Evolutionary conservation across 306 rosid genomes (phyloP).

Genomic region (Dalbergia cochinchinensis): DNA sequence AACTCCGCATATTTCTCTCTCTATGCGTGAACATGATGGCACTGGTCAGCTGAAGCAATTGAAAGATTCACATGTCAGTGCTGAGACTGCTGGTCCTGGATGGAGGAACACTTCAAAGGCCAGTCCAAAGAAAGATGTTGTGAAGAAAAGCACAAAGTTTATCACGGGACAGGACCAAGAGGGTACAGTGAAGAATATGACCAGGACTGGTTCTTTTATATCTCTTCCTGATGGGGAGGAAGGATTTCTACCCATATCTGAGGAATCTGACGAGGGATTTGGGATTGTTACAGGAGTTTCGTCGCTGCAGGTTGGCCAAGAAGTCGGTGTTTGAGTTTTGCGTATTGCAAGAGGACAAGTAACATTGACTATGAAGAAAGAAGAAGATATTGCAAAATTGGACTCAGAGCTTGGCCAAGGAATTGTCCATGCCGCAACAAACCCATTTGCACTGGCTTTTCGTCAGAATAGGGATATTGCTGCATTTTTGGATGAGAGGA

Average conservation of each 20-base stretch:
- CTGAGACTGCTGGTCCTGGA: conserved; percentile 66
- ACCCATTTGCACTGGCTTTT: conserved; percentile 89
- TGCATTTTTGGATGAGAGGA: conserved; percentile 82
- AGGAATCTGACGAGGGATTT: conserved; percentile 81
- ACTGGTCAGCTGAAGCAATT: conserved; percentile 52
- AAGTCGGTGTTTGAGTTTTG: conserved; percentile 81
- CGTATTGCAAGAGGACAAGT: conserved; percentile 80
- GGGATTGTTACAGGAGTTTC: conserved; percentile 76
- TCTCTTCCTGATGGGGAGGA: conserved; percentile 98
- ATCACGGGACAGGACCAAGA: conserved; percentile 75
- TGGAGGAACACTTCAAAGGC: conserved; percentile 66
- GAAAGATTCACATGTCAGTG: conserved; percentile 58
- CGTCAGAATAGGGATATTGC: conserved; percentile 87
- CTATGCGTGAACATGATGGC: conserved; percentile 81
- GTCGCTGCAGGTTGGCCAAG: conserved; percentile 77
- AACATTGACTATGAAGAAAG: conserved; percentile 95
- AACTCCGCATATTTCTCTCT: conserved; percentile 83
- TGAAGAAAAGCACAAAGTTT: conserved; percentile 66
- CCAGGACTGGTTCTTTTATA: conserved; percentile 83
- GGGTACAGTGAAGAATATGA: conserved; percentile 86
- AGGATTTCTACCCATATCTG: conserved; percentile 85
- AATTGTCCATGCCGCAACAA: conserved; percentile 72
- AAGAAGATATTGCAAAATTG: conserved; percentile 60
- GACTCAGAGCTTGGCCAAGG: conserved; percentile 59
- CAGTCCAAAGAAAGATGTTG: conserved; percentile 60